Conservation (phyloP, 352 stramenopile species). For the Phytopythium cucurbitacearum region DNA sequence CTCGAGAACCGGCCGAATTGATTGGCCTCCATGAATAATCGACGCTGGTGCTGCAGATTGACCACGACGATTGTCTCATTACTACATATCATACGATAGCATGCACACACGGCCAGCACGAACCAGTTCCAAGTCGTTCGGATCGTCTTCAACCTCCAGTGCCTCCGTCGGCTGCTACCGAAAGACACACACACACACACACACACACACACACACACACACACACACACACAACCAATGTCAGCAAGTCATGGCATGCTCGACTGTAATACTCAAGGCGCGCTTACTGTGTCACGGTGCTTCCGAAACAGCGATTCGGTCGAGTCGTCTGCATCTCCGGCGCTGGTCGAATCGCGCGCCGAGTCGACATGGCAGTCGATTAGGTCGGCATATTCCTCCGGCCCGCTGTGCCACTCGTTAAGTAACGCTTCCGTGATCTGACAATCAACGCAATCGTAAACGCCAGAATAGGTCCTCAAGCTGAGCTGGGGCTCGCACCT, state of each 20-base stretch:
- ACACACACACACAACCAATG: not conserved
- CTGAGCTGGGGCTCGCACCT: constrained; percentile 15
- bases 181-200: not conserved
- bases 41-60: constrained; percentile 36
- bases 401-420: constrained; percentile 38
- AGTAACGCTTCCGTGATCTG: constrained; percentile 73
- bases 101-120: not conserved
- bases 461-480: not conserved
- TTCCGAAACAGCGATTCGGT: constrained; percentile 36
- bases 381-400: constrained; percentile 56
- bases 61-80: not conserved
- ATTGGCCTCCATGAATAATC: constrained; percentile 64
- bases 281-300: constrained; percentile 32
- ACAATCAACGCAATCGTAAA: not conserved
- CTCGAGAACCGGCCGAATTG: constrained; percentile 41
- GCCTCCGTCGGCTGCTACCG: constrained; percentile 32
- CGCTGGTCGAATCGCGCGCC: constrained; percentile 30
- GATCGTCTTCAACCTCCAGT: constrained; percentile 37
- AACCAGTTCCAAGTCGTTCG: constrained; percentile 54
- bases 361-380: constrained; percentile 72
- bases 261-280: not conserved
- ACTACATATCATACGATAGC: not conserved
- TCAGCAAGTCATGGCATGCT: not conserved
- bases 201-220: constrained; percentile 1
- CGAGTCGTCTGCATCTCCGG: constrained; percentile 10